Evolutionary conservation across 192 early-diverging fungal species (phyloP).

Genomic region (Phycomyces blakesleeanus): DNA sequence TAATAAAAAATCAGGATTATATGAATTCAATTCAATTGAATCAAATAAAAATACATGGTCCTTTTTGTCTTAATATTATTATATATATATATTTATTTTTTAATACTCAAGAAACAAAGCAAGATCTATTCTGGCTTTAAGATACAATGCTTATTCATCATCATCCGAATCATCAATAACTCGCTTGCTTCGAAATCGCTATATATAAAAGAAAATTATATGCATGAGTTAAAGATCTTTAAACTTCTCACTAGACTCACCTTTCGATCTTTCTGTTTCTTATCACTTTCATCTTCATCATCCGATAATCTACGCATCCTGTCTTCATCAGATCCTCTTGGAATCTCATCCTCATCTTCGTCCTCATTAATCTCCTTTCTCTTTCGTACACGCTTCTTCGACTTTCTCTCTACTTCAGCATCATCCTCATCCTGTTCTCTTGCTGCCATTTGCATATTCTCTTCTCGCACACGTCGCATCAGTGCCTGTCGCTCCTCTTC

Average conservation of each 20-base stretch:
- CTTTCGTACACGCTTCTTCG: constrained; percentile 17
- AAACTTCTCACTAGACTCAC: constrained; percentile 3
- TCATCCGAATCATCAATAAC: constrained; percentile 31
- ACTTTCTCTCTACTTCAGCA: constrained; percentile 26
- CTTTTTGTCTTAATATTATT: too few relatives aligned
- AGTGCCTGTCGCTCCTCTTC: constrained; percentile 40
- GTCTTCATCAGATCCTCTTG: constrained; percentile 9
- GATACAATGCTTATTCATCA: constrained; percentile 6
- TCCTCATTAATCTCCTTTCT: constrained; percentile 12
- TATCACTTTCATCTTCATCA: constrained; percentile 1
- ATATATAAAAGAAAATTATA: too few relatives aligned
- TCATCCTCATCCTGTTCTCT: constrained; percentile 25
- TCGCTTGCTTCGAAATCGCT: constrained; percentile 17
- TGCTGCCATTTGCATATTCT: constrained; percentile 43
- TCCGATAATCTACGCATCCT: neutral
- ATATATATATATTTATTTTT: too few relatives aligned
- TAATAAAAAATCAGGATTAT: too few relatives aligned
- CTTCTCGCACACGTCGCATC: constrained; percentile 36
- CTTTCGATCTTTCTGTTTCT: constrained; percentile 8
- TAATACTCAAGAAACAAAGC: too few relatives aligned
- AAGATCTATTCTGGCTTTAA: neutral
- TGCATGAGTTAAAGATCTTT: too few relatives aligned
- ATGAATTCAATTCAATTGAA: too few relatives aligned
- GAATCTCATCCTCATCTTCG: constrained; percentile 16
- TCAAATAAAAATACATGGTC: too few relatives aligned